phyloP scores from a whole-genome alignment of 2,329 filamentous ascomycete genomes.

The Nannizziopsis barbatae region DNA sequence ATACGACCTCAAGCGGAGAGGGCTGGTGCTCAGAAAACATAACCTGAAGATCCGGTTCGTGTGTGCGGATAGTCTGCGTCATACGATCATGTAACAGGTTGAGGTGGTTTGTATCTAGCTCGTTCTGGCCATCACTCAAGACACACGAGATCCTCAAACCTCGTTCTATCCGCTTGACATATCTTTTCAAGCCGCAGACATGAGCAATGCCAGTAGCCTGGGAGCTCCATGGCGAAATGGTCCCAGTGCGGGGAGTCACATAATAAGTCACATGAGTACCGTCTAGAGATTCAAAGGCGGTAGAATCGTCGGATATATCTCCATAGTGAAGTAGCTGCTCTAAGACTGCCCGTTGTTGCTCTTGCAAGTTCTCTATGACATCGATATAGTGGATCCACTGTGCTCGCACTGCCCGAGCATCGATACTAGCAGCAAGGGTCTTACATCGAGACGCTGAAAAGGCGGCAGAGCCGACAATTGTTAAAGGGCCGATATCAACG shows the following conservation, averaged over 20 bases:
- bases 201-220: constrained; percentile 89
- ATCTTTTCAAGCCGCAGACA: constrained; percentile 68
- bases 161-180: constrained; percentile 70
- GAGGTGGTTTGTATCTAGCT: constrained; percentile 45
- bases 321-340: constrained; percentile 53
- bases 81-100: constrained; percentile 81
- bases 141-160: constrained; percentile 63
- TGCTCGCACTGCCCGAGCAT: constrained; percentile 35
- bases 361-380: constrained; percentile 40
- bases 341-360: constrained; percentile 41
- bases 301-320: constrained; percentile 40
- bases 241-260: constrained; percentile 66
- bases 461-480: constrained; percentile 34
- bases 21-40: constrained; percentile 68
- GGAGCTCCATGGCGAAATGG: constrained; percentile 91
- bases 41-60: constrained; percentile 55
- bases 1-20: constrained; percentile 59
- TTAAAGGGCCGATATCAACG: constrained; percentile 25
- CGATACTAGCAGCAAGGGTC: constrained; percentile 34
- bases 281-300: constrained; percentile 37
- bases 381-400: constrained; percentile 55
- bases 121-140: constrained; percentile 47
- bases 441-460: constrained; percentile 38
- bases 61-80: constrained; percentile 68
- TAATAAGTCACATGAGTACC: constrained; percentile 52